Conservation (phyloP, 1,139 yeast genomes). For the Scheffersomyces cryptocercus region DNA sequence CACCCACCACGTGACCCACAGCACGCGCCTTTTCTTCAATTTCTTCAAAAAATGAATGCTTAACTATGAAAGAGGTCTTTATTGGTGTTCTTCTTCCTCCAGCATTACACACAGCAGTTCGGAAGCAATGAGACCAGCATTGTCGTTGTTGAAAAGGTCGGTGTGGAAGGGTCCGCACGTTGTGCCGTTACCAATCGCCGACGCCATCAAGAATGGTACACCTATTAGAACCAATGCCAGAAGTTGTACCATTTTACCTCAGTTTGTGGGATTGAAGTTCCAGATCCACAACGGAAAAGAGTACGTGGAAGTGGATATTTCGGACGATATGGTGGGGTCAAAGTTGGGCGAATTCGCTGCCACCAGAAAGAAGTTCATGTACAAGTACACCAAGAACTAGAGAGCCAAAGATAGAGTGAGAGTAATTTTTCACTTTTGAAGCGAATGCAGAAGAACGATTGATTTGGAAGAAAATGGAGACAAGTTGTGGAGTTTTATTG, state of each 20-base stretch:
- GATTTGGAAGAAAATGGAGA: too few relatives aligned
- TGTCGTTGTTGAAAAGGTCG: constrained; percentile 58
- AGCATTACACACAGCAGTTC: constrained; percentile 5
- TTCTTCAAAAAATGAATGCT: too few relatives aligned
- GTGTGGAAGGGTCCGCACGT: constrained; percentile 95
- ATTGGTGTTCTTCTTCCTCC: not conserved
- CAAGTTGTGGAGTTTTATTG: too few relatives aligned
- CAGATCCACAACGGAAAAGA: constrained; percentile 96
- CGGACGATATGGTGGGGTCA: constrained; percentile 97
- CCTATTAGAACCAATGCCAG: constrained; percentile 95
- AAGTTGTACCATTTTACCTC: constrained; percentile 90
- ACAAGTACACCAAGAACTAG: constrained; percentile 69
- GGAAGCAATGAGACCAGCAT: constrained; percentile 57
- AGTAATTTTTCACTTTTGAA: too few relatives aligned
- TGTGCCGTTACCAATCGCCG: constrained; percentile 87
- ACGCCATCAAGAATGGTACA: constrained; percentile 76
- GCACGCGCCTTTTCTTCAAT: too few relatives aligned
- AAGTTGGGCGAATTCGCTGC: constrained; percentile 95
- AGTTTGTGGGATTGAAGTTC: constrained; percentile 89
- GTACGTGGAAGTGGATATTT: constrained; percentile 82
- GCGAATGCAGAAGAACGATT: too few relatives aligned
- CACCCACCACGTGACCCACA: too few relatives aligned
- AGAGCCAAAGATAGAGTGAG: too few relatives aligned
- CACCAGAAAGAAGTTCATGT: constrained; percentile 83
- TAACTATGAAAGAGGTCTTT: too few relatives aligned